Percentiles rank a stretch among this genome's conserved stretches.
Evolutionary conservation across 2,329 filamentous ascomycete species (phyloP).

Genomic region (Venturia carpophila): DNA sequence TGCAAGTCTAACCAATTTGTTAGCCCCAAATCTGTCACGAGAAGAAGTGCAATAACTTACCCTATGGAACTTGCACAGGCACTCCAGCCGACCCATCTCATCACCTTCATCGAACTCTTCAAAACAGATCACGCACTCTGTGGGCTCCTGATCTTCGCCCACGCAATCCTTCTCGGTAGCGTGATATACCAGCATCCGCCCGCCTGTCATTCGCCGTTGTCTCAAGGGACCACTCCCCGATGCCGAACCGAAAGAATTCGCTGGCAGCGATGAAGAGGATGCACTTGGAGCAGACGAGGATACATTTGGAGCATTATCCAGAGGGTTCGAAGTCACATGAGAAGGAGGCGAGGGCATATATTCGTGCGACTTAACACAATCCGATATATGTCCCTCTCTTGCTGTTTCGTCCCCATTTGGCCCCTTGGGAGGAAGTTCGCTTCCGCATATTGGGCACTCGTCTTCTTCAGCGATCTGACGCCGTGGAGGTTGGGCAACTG

Average conservation of each 20-base stretch:
- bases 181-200: conserved; percentile 44
- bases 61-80: conserved; percentile 57
- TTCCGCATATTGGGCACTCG: conserved; percentile 69
- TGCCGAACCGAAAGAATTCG: not conserved
- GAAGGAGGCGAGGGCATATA: conserved; percentile 14
- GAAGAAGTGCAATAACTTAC: conserved; percentile 24
- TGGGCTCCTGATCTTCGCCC: conserved; percentile 42
- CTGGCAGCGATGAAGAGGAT: not conserved
- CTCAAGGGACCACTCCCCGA: conserved; percentile 13
- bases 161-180: conserved; percentile 58
- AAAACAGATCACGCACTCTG: conserved; percentile 58
- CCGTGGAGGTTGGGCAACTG: conserved; percentile 12
- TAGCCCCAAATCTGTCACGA: not conserved
- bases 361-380: conserved; percentile 30
- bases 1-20: conserved; percentile 38
- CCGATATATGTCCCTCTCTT: conserved; percentile 39
- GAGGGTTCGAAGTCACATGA: not conserved
- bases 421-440: conserved; percentile 54
- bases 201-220: conserved; percentile 22
- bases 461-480: conserved; percentile 55
- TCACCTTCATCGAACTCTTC: conserved; percentile 56
- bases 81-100: conserved; percentile 52
- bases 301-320: not conserved
- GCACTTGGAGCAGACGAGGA: not conserved
- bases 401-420: conserved; percentile 32